phyloP scores from a whole-genome alignment of 306 rosid genomes.

The Phaseolus lunatus region DNA sequence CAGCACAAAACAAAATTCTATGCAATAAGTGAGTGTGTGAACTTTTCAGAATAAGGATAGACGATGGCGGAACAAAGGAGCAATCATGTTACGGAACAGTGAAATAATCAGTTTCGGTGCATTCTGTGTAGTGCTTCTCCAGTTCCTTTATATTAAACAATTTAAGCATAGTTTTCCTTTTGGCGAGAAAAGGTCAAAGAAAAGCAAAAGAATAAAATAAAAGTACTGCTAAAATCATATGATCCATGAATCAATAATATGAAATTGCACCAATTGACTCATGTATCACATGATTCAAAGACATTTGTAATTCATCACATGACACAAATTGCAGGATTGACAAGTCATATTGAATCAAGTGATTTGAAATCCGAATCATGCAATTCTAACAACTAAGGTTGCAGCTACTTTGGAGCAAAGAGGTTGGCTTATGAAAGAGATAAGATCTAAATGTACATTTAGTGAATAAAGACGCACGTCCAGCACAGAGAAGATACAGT shows the following conservation, averaged over 20 bases:
- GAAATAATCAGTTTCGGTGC: neutral
- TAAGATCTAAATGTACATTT: slow-evolving; percentile 4
- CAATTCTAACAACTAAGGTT: neutral
- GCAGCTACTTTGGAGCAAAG: neutral
- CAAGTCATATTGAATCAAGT: neutral
- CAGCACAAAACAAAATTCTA: neutral
- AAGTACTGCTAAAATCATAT: neutral
- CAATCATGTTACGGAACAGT: neutral
- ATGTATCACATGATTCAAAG: neutral
- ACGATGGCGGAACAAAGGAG: neutral
- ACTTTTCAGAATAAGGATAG: neutral
- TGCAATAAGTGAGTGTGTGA: neutral
- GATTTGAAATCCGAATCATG: neutral
- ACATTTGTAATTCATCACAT: neutral
- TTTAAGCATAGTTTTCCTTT: neutral
- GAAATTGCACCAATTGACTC: neutral
- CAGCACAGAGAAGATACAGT: neutral
- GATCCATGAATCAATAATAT: neutral
- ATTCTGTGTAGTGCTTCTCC: neutral
- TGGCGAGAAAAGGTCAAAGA: neutral
- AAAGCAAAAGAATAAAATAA: neutral
- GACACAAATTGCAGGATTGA: neutral
- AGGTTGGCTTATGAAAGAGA: slow-evolving; percentile 5
- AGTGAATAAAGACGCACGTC: slow-evolving; percentile 2
- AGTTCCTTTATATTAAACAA: neutral